phyloP scores from a whole-genome alignment of 495 filamentous ascomycete genomes.

The Lepidopterella palustris region DNA sequence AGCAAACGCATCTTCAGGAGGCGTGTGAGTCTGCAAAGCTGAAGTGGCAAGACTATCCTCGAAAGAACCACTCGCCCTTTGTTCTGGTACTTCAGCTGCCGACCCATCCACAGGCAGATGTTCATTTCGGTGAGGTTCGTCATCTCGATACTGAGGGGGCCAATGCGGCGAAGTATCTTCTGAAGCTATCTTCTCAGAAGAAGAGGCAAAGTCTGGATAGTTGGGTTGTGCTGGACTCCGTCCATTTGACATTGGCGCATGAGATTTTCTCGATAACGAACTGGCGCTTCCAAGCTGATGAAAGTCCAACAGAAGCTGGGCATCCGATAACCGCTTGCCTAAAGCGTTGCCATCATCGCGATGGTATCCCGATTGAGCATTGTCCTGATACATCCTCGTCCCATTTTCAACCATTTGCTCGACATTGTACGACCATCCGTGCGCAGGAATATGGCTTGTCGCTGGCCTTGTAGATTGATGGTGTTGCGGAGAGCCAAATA shows the following conservation, averaged over 20 bases:
- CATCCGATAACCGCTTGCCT: conserved; percentile 20
- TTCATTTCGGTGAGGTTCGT: not conserved
- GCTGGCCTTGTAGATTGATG: conserved; percentile 38
- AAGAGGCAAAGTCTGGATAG: not conserved
- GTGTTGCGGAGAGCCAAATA: conserved; percentile 46
- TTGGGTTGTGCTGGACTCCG: conserved; percentile 5
- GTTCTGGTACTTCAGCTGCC: not conserved
- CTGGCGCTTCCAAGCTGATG: conserved; percentile 7
- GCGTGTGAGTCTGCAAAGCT: conserved; percentile 28
- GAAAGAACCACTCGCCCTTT: not conserved
- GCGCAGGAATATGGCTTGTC: conserved; percentile 38
- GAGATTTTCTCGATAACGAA: not conserved
- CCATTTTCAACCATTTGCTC: conserved; percentile 29
- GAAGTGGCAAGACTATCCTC: not conserved
- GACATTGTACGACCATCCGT: conserved; percentile 28
- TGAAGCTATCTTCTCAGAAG: not conserved
- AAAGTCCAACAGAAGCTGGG: conserved; percentile 25
- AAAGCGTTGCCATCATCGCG: conserved; percentile 9
- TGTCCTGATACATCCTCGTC: conserved; percentile 20
- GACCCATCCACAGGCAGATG: not conserved
- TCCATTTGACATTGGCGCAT: not conserved
- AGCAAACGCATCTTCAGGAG: conserved; percentile 22
- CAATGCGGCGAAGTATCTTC: not conserved
- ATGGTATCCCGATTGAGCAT: not conserved
- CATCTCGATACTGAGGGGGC: not conserved